A percentile compares a stretch with the other conserved stretches of the same genome.
phyloP scores from a whole-genome alignment of 805 yeast genomes.

The Schizosaccharomyces lindneri region DNA sequence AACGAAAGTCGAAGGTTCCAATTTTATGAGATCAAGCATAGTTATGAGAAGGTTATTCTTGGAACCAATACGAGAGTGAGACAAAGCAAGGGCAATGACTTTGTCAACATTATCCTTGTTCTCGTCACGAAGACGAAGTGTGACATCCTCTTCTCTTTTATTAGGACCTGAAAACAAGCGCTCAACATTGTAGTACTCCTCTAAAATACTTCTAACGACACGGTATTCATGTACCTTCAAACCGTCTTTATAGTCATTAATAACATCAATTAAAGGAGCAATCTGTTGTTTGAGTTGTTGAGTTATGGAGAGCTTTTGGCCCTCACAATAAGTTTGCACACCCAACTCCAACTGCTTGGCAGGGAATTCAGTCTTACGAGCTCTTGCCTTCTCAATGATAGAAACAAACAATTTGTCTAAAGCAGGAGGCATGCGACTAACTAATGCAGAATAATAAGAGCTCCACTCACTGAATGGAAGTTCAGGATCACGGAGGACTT shows the following conservation, averaged over 20 bases:
- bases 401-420: conserved; percentile 43
- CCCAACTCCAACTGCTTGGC: conserved; percentile 59
- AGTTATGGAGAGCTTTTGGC: conserved; percentile 20
- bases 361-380: conserved; percentile 70
- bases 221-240: conserved; percentile 60
- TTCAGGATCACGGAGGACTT: conserved; percentile 48
- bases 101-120: conserved; percentile 47
- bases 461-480: conserved; percentile 89
- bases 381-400: conserved; percentile 37
- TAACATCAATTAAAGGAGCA: conserved; percentile 51
- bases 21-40: conserved; percentile 53
- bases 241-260: conserved; percentile 47
- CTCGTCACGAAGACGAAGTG: conserved; percentile 68
- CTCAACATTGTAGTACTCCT: conserved; percentile 58
- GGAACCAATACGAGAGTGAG: conserved; percentile 82
- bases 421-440: conserved; percentile 61
- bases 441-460: conserved; percentile 65
- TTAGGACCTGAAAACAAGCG: conserved; percentile 50
- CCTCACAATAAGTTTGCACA: conserved; percentile 33
- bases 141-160: conserved; percentile 67
- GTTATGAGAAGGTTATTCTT: conserved; percentile 78
- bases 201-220: conserved; percentile 43
- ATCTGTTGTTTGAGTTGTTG: conserved; percentile 29
- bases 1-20: conserved; percentile 14
- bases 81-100: conserved; percentile 46